phyloP scores from a whole-genome alignment of 1,139 yeast species.

The Suhomyces atakaporum region DNA sequence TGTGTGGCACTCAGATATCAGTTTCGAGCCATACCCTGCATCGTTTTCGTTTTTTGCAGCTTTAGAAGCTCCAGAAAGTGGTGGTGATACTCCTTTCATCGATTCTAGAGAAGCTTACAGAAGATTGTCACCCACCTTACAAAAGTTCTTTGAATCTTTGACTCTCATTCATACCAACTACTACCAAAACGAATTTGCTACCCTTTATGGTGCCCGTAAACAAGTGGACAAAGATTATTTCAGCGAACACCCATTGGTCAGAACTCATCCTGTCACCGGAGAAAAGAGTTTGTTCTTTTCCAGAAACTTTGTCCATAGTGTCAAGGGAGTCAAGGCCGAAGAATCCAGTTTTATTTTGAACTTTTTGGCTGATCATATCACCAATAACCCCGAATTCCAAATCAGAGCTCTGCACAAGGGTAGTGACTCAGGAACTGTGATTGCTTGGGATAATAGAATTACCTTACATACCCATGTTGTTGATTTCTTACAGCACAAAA shows the following conservation, averaged over 20 bases:
- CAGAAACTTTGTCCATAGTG: slow-evolving; percentile 24
- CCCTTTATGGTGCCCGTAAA: slow-evolving; percentile 16
- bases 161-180: slow-evolving; percentile 28
- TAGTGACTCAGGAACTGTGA: slow-evolving; percentile 23
- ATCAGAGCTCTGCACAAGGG: slow-evolving; percentile 29
- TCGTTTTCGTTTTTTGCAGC: slow-evolving; percentile 35
- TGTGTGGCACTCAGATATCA: slow-evolving; percentile 35
- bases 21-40: slow-evolving; percentile 34
- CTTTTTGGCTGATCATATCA: slow-evolving; percentile 26
- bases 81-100: slow-evolving; percentile 38
- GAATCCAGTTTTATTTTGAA: slow-evolving; percentile 27
- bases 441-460: slow-evolving; percentile 30
- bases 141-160: slow-evolving; percentile 30
- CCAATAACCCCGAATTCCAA: slow-evolving; percentile 27
- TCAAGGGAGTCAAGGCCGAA: slow-evolving; percentile 25
- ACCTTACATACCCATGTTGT: slow-evolving; percentile 24
- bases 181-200: slow-evolving; percentile 24
- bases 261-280: slow-evolving; percentile 34
- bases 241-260: slow-evolving; percentile 31
- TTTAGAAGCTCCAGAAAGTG: slow-evolving; percentile 33
- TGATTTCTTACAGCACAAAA: slow-evolving; percentile 26
- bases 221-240: slow-evolving; percentile 24
- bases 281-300: slow-evolving; percentile 27
- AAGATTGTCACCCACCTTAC: slow-evolving; percentile 32
- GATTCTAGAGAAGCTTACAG: slow-evolving; percentile 36